Base-by-base conservation (phyloP, 768 basidiomycete species). In the Heimioporus sp. region DNA sequence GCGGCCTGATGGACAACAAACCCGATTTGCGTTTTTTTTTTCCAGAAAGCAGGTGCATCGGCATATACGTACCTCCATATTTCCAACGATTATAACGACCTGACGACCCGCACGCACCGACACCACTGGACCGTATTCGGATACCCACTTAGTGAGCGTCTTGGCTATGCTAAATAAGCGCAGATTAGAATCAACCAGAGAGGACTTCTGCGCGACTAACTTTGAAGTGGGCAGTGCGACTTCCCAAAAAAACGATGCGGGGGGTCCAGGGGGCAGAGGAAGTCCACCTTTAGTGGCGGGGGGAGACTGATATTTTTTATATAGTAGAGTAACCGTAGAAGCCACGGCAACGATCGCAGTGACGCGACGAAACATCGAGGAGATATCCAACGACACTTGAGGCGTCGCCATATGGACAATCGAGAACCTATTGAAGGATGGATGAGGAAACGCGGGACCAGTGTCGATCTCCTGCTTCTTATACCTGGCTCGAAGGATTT, bases 1-100 rank as follows among this genome's bases (percentile, higher is more conserved):
- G 81, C 81, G 4, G 76, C 76, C 62, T 82, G 70, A 77, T 74
- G 48, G 79, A 73, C 2, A 28, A n/a, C 0, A 75, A 76, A 11
- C 5, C 3, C 24, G 34, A n/a, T n/a, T n/a, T n/a, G n/a, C n/a
- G 24, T 28, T 28, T 28, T 6, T 28, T 28, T 3, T 28, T 5
- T 4, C 24, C 24, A 28, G 24, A 28, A 28, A 4, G 6, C 24
- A 28, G 6, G 24, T 28, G 7, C 24, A 28, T 28, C 24, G 24
- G 7, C 24, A 28, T 28, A n/a, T 32, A 39, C 50, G 24, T 24
- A 49, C 48, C 48, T 51, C 50, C 36, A 51, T 31, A 21, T 28
- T 45, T 24, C 51, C 51, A 12, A 51, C 9, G 16, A 51, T 31
- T 12, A 49, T 32, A 6, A 46, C 16, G 13, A 50, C 48, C 28